Percentiles rank a stretch among this genome's conserved stretches.
phyloP scores from a whole-genome alignment of 2,329 filamentous ascomycete genomes.

The Beauveria rudraprayagi region DNA sequence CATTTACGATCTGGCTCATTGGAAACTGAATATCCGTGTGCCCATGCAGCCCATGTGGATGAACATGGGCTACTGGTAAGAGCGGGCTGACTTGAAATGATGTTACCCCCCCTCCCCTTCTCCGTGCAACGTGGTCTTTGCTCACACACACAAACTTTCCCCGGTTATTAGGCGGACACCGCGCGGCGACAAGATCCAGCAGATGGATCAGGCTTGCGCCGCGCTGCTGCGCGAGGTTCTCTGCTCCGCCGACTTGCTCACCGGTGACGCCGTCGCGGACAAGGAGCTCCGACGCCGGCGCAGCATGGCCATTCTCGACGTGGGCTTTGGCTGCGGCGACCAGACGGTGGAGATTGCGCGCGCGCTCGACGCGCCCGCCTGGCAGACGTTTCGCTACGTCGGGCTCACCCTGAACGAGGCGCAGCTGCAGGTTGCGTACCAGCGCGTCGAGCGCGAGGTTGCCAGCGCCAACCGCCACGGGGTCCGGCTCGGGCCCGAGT shows the following conservation, averaged over 20 bases:
- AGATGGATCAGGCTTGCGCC: slow-evolving; percentile 39
- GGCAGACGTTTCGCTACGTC: slow-evolving; percentile 35
- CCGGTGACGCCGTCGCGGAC: slow-evolving; percentile 5
- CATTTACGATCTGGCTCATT: slow-evolving; percentile 46
- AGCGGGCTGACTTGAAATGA: background rate
- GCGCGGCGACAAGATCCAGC: slow-evolving; percentile 22
- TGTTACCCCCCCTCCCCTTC: too few relatives aligned
- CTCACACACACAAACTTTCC: background rate
- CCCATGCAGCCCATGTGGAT: slow-evolving; percentile 50
- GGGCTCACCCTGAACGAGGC: slow-evolving; percentile 42
- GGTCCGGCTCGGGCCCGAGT: slow-evolving; percentile 10
- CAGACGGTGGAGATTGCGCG: slow-evolving; percentile 40
- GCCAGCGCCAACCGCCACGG: background rate
- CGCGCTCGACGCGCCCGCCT: slow-evolving; percentile 16
- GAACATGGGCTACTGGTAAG: slow-evolving; percentile 55
- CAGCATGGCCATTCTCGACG: slow-evolving; percentile 36
- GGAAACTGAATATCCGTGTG: slow-evolving; percentile 42
- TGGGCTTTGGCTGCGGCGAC: slow-evolving; percentile 53
- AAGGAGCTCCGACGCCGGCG: slow-evolving; percentile 5
- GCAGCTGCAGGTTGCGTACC: slow-evolving; percentile 34
- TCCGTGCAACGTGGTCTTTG: too few relatives aligned
- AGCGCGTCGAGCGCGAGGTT: slow-evolving; percentile 19
- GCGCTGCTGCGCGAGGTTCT: slow-evolving; percentile 41
- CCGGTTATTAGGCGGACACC: slow-evolving; percentile 20
- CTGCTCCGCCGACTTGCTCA: slow-evolving; percentile 31